These are phyloP conservation scores for Phytophthora idaei DNA, from an alignment of 352 stramenopile species.

Conservation along the genomic window DNA sequence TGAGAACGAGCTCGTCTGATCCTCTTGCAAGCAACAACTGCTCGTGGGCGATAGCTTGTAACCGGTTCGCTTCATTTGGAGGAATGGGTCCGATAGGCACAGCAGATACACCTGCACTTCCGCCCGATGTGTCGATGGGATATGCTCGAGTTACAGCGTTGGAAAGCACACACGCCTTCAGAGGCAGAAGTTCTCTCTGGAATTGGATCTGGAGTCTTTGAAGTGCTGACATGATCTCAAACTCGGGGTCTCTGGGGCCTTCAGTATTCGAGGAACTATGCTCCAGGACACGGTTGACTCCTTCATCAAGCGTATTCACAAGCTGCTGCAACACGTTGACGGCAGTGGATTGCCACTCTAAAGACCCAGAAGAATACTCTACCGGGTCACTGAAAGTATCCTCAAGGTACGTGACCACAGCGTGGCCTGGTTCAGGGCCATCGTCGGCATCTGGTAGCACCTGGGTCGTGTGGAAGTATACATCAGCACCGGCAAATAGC, in stretches of 20 bases:
- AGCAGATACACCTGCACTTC: conserved; percentile 1
- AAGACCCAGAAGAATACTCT: background rate
- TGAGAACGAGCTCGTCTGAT: conserved; percentile 38
- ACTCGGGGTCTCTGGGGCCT: background rate
- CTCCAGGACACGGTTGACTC: conserved; percentile 23
- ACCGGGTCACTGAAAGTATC: conserved; percentile 2
- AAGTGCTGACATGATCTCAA: conserved; percentile 3
- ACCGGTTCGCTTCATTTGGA: conserved; percentile 42
- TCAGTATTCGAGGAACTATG: conserved; percentile 1
- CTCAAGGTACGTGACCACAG: conserved; percentile 21
- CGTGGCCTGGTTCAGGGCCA: conserved; percentile 12
- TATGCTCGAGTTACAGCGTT: conserved; percentile 44
- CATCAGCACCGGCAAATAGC: conserved; percentile 14
- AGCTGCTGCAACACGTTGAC: conserved; percentile 54
- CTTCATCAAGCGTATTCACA: conserved; percentile 25
- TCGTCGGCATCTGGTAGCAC: conserved; percentile 24
- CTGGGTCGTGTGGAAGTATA: conserved; percentile 6
- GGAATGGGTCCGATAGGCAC: conserved; percentile 32
- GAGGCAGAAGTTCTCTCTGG: conserved; percentile 25
- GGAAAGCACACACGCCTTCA: conserved; percentile 37
- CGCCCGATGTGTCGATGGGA: conserved; percentile 21
- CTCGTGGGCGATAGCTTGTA: conserved; percentile 36
- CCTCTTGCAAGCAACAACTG: conserved; percentile 27
- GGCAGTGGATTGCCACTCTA: conserved; percentile 21
- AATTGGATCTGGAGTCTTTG: conserved; percentile 21